These are phyloP conservation scores for Drosera capensis DNA, from an alignment of 148 eudicot species.

Conservation along the genomic window DNA sequence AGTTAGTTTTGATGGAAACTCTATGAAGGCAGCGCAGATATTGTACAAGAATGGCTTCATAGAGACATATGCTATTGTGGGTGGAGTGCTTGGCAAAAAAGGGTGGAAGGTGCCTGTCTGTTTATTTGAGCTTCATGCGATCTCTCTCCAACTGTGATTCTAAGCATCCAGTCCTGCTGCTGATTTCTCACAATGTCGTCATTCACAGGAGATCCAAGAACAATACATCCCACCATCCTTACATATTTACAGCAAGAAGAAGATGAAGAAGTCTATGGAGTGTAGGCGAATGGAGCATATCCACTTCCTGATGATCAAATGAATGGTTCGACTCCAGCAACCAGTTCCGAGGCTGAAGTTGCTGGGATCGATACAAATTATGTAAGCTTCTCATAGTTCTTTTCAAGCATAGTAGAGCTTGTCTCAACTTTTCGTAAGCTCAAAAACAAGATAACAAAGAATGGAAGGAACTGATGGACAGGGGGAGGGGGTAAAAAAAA, in stretches of 20 bases:
- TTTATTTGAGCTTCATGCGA: background rate
- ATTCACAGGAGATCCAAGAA: conserved; percentile 81
- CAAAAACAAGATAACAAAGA: no score
- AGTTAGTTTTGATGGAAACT: conserved; percentile 98
- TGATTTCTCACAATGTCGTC: background rate
- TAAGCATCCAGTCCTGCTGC: background rate
- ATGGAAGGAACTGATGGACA: no score
- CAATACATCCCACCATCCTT: conserved; percentile 80
- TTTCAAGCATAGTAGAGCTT: background rate
- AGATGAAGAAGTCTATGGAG: conserved; percentile 21
- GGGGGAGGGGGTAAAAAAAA: no score
- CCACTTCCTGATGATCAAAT: conserved; percentile 5
- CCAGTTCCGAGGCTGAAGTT: conserved; percentile 5
- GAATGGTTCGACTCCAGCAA: conserved; percentile 7
- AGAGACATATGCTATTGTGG: conserved; percentile 83
- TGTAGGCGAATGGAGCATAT: conserved; percentile 31
- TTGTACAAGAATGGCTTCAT: conserved; percentile 74
- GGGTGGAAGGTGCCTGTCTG: conserved; percentile 68
- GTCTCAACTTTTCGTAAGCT: no score
- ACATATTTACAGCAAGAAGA: conserved; percentile 52
- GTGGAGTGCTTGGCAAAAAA: conserved; percentile 73
- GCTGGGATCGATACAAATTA: conserved; percentile 11
- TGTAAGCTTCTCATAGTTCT: background rate
- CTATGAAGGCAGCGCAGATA: conserved; percentile 76
- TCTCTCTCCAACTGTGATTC: background rate